phyloP scores from a whole-genome alignment of 2,329 filamentous ascomycete species.

The Nothopassalora personata region DNA sequence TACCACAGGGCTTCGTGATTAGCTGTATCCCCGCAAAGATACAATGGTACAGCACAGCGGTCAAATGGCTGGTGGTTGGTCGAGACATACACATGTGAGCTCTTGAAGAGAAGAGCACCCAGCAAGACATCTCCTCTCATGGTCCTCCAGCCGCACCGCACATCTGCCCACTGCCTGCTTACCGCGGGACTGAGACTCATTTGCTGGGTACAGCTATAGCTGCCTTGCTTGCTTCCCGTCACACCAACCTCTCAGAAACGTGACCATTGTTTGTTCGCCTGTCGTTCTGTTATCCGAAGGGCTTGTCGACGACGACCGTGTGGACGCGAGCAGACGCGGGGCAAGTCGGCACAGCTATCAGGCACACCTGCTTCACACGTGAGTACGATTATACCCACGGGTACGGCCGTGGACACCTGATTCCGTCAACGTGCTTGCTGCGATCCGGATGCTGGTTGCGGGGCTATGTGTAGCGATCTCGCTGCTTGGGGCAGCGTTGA shows the following conservation, averaged over 20 bases:
- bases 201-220: conserved; percentile 1
- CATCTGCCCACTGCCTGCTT: not conserved
- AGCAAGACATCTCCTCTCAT: not conserved
- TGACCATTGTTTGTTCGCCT: not conserved
- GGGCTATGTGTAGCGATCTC: not conserved
- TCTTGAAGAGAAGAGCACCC: not conserved
- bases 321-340: not conserved
- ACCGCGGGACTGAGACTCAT: not conserved
- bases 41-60: conserved; percentile 4
- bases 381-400: not conserved
- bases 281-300: not conserved
- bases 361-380: not conserved
- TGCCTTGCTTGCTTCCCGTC: not conserved
- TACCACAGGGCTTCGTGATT: conserved; percentile 4
- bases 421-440: not conserved
- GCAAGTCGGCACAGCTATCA: not conserved
- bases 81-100: not conserved
- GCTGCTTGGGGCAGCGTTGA: not conserved
- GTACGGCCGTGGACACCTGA: not conserved
- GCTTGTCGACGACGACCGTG: not conserved
- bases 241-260: not conserved
- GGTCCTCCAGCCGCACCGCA: not conserved
- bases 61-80: conserved; percentile 1
- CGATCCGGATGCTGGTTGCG: not conserved
- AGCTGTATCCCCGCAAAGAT: conserved; percentile 5